Percentiles rank a stretch among this genome's conserved stretches.
phyloP scores from a whole-genome alignment of 495 filamentous ascomycete genomes.

The Ramalina intermedia region DNA sequence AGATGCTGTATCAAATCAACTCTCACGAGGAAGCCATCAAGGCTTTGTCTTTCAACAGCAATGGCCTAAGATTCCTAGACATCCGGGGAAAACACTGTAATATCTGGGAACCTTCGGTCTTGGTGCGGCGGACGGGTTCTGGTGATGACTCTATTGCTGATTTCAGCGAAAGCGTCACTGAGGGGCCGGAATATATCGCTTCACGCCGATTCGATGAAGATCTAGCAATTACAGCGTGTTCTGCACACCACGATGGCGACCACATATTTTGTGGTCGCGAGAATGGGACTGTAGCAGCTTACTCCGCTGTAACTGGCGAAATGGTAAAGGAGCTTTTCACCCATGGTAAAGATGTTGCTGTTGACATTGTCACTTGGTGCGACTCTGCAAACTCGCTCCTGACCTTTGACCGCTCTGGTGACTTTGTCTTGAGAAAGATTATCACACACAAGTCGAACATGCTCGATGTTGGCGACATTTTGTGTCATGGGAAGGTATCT shows the following conservation, averaged over 20 bases:
- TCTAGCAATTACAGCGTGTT: background rate
- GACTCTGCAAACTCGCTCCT: background rate
- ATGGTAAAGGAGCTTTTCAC: background rate
- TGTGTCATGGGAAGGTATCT: background rate
- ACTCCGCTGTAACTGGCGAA: background rate
- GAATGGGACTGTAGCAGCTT: background rate
- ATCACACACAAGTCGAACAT: background rate
- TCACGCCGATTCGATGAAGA: background rate
- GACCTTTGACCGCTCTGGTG: background rate
- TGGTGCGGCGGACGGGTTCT: background rate
- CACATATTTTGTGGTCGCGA: background rate
- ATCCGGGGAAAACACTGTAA: conserved; percentile 20
- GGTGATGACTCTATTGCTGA: background rate
- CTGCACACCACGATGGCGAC: background rate
- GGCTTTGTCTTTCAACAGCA: conserved; percentile 18
- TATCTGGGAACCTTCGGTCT: conserved; percentile 18
- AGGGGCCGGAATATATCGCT: background rate
- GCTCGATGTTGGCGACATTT: background rate
- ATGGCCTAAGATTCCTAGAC: conserved; percentile 19
- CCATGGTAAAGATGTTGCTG: background rate
- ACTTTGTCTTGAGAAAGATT: background rate
- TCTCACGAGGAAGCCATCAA: conserved; percentile 14
- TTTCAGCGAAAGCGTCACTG: background rate
- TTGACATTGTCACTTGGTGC: background rate
- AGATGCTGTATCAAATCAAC: conserved; percentile 18